These are phyloP conservation scores for Alternaria brassicicola DNA, from an alignment of 2,329 filamentous ascomycete species.

Conservation along the genomic window DNA sequence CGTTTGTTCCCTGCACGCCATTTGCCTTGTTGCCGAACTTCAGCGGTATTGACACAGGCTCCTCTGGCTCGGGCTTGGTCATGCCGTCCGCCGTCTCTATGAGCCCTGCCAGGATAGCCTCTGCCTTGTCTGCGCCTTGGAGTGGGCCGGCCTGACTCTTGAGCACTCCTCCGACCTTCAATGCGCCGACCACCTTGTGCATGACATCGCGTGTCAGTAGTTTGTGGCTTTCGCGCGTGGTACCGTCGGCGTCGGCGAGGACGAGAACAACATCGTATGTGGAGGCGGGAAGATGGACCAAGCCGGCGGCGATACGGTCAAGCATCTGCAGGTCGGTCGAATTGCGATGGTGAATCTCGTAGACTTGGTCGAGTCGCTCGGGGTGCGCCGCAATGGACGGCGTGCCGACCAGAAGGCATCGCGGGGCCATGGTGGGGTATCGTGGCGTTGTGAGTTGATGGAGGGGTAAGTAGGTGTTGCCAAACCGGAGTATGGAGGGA, in stretches of 20 bases:
- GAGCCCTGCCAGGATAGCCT: constrained; percentile 84
- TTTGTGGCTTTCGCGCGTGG: constrained; percentile 64
- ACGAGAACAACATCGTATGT: constrained; percentile 88
- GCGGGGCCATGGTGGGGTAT: constrained; percentile 48
- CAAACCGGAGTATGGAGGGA: neutral
- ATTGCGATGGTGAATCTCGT: constrained; percentile 74
- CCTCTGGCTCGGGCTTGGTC: constrained; percentile 71
- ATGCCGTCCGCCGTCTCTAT: constrained; percentile 69
- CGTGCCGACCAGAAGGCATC: constrained; percentile 85
- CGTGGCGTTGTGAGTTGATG: neutral
- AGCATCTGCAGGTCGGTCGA: constrained; percentile 96
- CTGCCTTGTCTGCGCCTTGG: constrained; percentile 63
- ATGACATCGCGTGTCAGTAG: constrained; percentile 73
- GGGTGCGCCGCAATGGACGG: constrained; percentile 88
- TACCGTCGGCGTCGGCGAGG: constrained; percentile 76
- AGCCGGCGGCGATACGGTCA: constrained; percentile 82
- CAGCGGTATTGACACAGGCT: constrained; percentile 64
- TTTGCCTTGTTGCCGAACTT: constrained; percentile 67
- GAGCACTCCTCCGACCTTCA: constrained; percentile 72
- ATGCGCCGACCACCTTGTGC: constrained; percentile 68
- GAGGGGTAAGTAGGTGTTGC: constrained; percentile 3
- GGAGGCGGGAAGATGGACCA: constrained; percentile 74
- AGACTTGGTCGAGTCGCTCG: constrained; percentile 72
- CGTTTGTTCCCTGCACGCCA: constrained; percentile 30
- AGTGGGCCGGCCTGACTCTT: constrained; percentile 71